Percentiles rank a stretch among this genome's conserved stretches.
Conservation (phyloP, 2,329 filamentous ascomycete genomes). For the Neofusicoccum sp. region DNA sequence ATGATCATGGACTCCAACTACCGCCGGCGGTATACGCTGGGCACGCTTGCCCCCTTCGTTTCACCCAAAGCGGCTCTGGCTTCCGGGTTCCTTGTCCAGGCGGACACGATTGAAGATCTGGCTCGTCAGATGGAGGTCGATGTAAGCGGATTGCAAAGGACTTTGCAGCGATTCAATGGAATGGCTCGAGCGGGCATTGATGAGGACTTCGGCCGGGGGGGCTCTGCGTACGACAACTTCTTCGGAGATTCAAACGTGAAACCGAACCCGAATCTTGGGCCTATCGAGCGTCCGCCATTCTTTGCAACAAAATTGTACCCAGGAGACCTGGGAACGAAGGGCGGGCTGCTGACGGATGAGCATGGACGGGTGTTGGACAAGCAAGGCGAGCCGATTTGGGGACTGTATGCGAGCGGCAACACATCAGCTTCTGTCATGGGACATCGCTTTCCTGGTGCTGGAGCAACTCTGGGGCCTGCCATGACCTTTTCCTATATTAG, state of each 20-base stretch:
- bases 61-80: slow-evolving; percentile 22
- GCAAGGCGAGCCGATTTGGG: slow-evolving; percentile 24
- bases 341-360: slow-evolving; percentile 38
- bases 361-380: slow-evolving; percentile 27
- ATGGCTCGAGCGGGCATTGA: slow-evolving; percentile 31
- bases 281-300: slow-evolving; percentile 30
- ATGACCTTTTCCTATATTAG: slow-evolving; percentile 35
- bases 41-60: slow-evolving; percentile 21
- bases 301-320: slow-evolving; percentile 37
- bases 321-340: slow-evolving; percentile 41
- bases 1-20: slow-evolving; percentile 34
- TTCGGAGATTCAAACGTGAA: slow-evolving; percentile 32
- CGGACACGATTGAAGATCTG: slow-evolving; percentile 27
- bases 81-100: slow-evolving; percentile 27
- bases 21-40: slow-evolving; percentile 31
- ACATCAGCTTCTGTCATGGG: slow-evolving; percentile 37
- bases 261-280: slow-evolving; percentile 34
- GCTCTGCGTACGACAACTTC: slow-evolving; percentile 32
- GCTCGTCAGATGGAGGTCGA: slow-evolving; percentile 28
- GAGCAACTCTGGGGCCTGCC: slow-evolving; percentile 37
- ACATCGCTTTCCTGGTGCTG: slow-evolving; percentile 34
- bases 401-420: slow-evolving; percentile 39
- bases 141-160: slow-evolving; percentile 23
- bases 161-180: slow-evolving; percentile 31
- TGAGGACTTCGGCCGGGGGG: slow-evolving; percentile 35